Conservation (phyloP, 2,329 filamentous ascomycete genomes). For the Colletotrichum sp. region DNA sequence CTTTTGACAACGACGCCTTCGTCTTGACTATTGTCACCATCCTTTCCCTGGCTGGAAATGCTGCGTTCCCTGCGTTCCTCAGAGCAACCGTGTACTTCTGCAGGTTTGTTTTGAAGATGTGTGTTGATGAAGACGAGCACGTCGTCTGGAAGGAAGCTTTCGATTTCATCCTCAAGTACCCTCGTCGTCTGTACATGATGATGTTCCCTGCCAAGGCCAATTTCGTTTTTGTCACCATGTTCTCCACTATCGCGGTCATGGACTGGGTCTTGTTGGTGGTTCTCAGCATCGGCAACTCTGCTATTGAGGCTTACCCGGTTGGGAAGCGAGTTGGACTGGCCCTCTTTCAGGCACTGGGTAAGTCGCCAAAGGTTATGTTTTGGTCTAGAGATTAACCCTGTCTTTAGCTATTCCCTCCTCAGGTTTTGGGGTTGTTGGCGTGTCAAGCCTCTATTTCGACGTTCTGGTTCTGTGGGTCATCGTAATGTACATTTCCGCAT, state of each 20-base stretch:
- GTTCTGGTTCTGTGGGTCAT: slow-evolving; percentile 65
- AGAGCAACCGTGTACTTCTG: slow-evolving; percentile 63
- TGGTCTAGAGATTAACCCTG: not conserved
- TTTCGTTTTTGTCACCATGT: slow-evolving; percentile 68
- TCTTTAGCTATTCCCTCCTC: slow-evolving; percentile 62
- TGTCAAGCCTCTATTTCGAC: slow-evolving; percentile 60
- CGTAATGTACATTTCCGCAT: slow-evolving; percentile 71
- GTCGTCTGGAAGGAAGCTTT: slow-evolving; percentile 53
- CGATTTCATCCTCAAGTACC: slow-evolving; percentile 59
- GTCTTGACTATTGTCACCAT: slow-evolving; percentile 58
- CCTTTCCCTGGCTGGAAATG: slow-evolving; percentile 69
- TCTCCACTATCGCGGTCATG: slow-evolving; percentile 63
- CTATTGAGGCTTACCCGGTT: slow-evolving; percentile 54
- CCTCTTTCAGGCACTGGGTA: slow-evolving; percentile 66
- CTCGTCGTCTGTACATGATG: slow-evolving; percentile 64
- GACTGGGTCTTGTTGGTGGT: slow-evolving; percentile 72
- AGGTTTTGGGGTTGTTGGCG: slow-evolving; percentile 69
- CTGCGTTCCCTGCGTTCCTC: slow-evolving; percentile 68
- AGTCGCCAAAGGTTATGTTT: slow-evolving; percentile 21
- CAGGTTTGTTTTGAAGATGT: slow-evolving; percentile 42
- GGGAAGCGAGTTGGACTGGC: slow-evolving; percentile 66
- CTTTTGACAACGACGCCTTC: slow-evolving; percentile 58
- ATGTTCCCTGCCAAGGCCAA: slow-evolving; percentile 68
- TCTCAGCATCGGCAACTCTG: slow-evolving; percentile 66
- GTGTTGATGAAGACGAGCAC: slow-evolving; percentile 41